These are phyloP conservation scores for Naganishia sp. DNA, from an alignment of 1,284 basidiomycete species.

Conservation along the genomic window DNA sequence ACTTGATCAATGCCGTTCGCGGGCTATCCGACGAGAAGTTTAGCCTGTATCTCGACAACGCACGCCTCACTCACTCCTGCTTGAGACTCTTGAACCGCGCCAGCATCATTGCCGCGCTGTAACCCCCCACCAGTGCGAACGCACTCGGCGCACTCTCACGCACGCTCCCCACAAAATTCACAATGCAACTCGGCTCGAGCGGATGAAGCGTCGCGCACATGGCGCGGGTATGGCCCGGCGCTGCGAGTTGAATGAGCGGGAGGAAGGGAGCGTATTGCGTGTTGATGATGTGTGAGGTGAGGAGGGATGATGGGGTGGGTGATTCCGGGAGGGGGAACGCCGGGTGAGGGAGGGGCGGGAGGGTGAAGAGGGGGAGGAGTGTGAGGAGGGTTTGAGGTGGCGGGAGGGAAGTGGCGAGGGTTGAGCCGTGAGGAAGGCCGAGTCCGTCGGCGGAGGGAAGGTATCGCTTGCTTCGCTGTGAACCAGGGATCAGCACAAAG, in stretches of 20 bases:
- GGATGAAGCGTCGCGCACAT: slow-evolving; percentile 32
- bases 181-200: slow-evolving; percentile 23
- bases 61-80: slow-evolving; percentile 18
- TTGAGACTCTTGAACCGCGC: slow-evolving; percentile 10
- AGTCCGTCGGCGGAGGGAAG: slow-evolving; percentile 18
- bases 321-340: slow-evolving; percentile 6
- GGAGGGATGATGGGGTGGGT: neutral
- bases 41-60: neutral
- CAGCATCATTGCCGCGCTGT: slow-evolving; percentile 28
- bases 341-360: slow-evolving; percentile 20
- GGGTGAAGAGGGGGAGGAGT: slow-evolving; percentile 23
- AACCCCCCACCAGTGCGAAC: slow-evolving; percentile 29
- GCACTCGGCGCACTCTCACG: slow-evolving; percentile 20
- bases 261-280: slow-evolving; percentile 25
- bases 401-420: slow-evolving; percentile 6
- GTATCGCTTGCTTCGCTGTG: slow-evolving; percentile 26
- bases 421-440: slow-evolving; percentile 2
- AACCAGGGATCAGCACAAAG: neutral
- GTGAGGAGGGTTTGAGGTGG: slow-evolving; percentile 4
- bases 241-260: slow-evolving; percentile 7
- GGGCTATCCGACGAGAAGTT: slow-evolving; percentile 3
- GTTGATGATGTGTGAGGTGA: neutral
- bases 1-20: slow-evolving; percentile 12
- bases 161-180: slow-evolving; percentile 21
- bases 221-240: slow-evolving; percentile 15